Percentiles rank a stretch among this genome's conserved stretches.
Evolutionary conservation across 148 eudicot genomes (phyloP).

Genomic region (Chenopodium berlandieri): DNA sequence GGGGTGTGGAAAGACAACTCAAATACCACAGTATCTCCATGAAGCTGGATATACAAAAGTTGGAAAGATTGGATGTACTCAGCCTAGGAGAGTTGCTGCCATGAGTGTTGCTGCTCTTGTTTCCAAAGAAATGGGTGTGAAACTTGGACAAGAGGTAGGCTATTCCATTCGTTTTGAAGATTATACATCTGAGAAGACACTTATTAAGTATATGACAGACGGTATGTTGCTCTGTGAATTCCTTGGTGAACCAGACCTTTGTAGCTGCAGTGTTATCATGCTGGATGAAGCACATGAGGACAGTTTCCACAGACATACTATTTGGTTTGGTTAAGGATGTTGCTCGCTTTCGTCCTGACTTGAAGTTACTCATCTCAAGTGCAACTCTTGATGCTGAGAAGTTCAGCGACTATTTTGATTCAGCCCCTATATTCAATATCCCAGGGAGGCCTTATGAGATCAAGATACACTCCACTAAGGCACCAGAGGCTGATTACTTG

Average conservation of each 20-base stretch:
- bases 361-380: constrained; percentile 73
- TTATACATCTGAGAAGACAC: constrained; percentile 58
- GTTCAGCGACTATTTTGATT: constrained; percentile 71
- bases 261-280: constrained; percentile 57
- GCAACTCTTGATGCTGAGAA: constrained; percentile 77
- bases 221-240: constrained; percentile 64
- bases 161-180: constrained; percentile 68
- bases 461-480: constrained; percentile 74
- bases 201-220: constrained; percentile 65
- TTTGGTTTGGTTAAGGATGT: constrained; percentile 67
- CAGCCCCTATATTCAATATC: constrained; percentile 67
- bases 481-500: constrained; percentile 84
- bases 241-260: constrained; percentile 56
- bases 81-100: constrained; percentile 81
- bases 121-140: constrained; percentile 69
- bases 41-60: constrained; percentile 42
- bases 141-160: constrained; percentile 75
- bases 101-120: constrained; percentile 80
- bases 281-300: constrained; percentile 75
- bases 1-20: constrained; percentile 68
- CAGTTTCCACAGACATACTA: constrained; percentile 58
- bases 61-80: constrained; percentile 69
- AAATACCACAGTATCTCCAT: constrained; percentile 62
- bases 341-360: constrained; percentile 63
- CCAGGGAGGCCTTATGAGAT: constrained; percentile 76